Base-by-base conservation (phyloP, 192 early-diverging fungal species). In the Backusella sp. region DNA sequence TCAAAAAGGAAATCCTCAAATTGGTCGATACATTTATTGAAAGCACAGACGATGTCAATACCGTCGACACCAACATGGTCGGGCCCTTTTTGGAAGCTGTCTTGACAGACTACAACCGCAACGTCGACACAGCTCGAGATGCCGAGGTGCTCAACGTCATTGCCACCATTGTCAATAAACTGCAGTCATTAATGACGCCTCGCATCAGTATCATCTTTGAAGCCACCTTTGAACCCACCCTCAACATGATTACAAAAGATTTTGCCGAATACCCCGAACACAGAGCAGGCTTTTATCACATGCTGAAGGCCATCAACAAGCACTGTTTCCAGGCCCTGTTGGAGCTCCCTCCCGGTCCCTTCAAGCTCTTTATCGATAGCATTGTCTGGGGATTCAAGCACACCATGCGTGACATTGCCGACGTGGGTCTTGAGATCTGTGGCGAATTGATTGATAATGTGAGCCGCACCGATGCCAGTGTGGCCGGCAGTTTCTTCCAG, bases 241-340 rank as follows among this genome's bases (percentile, higher is more conserved):
- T 99, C 80, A 93, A 94, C 85, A 99, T 99, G 98, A 99, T 99
- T 84, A 99, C 95, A 89, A 97, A 98, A 84, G 95, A 99, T 86
- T 97, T 98, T 87, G 89, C 95, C 28, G 96, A 97, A 79, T 97
- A 92, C 84, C 98, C 98, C 19, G 97, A 99, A 84, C 96, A 98
- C 84, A 94, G 98, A 72, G 88, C 93, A 76, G 95, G 93, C 11
- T 97, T 99, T 82, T 99, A 95, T 82, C 94, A 93, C 78, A 85
- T 99, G 74, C 82, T 99, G 71, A 91, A 94, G 66, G 93, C 95
- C 11, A 97, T 99, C 83, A 96, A 95, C 75, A 81, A 88, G 69
- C 85, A 91, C 74, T 99, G 98, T 82, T 99, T 99, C 90, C 90
- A 88, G 79, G 97, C 98, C 1, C 83, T 97, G 59, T 83, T 98